Evolutionary conservation across 2,329 filamentous ascomycete species (phyloP), one percentile per base, ranked within the genome.

Genomic region (Pseudocercospora fijiensis): DNA sequence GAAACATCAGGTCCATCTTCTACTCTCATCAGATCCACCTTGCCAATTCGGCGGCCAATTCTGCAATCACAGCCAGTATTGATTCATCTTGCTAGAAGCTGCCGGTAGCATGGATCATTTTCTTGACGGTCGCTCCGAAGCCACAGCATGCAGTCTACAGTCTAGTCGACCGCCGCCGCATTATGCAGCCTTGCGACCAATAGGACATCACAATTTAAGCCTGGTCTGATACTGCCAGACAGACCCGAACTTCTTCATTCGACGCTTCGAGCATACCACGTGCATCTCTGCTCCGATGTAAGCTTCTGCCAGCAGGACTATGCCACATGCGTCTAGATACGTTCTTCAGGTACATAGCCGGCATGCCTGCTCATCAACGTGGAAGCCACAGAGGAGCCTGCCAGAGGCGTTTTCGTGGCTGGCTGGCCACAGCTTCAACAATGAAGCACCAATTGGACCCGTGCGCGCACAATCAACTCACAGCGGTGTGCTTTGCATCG

Each of bases 81-180:
- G 20, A n/a, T 13, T 2, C 9, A 27, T n/a, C 20, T 26, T n/a
- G 49, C 49, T 16, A 52, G 49, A 24, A 52, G 24, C 24, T 27
- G 24, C 24, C 20, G 27, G 20, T 52, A 52, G 27, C 49, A 28
- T 18, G 22, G 11, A 56, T 18, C 53, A 20, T 37, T 56, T 56
- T 41, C 53, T 56, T 18, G 28, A 37, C 53, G 53, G 53, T 56
- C 28, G 30, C 53, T 49, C 57, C 57, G 57, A 58, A 58, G 57
- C 57, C 57, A 58, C 41, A 47, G 20, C 41, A 49, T 58, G 57
- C 57, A 28, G 22, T 20, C 57, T 37, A 41, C 57, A 28, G 22
- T 20, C 57, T 37, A 41, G 30, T 27, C 11, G 55, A 57, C 55
- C 55, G 55, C 55, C 11, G 55, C 30, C 30, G 22, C 30, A 41